These are phyloP conservation scores for Berberis vulgaris DNA, from an alignment of 164 flowering plant genomes.

Conservation along the genomic window DNA sequence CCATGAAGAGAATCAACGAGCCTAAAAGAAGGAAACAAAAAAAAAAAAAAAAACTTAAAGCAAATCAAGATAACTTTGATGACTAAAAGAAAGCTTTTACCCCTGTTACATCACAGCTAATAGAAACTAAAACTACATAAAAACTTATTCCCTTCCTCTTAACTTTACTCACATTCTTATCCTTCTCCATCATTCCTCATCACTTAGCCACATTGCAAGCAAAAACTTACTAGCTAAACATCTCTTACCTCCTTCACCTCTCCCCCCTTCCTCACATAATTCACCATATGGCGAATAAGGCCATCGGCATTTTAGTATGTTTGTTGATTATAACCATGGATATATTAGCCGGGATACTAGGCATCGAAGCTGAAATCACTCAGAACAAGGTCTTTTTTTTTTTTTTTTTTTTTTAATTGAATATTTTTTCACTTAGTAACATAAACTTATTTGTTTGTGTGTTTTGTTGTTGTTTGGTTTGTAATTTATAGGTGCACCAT, in stretches of 20 bases:
- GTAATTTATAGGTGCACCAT: constrained; percentile 46
- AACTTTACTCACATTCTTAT: constrained; percentile 5
- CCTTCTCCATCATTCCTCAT: neutral
- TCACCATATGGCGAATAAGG: constrained; percentile 19
- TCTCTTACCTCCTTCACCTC: constrained; percentile 2
- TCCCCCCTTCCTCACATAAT: neutral
- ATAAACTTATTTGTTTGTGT: neutral
- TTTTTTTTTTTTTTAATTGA: neutral
- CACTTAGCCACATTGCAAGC: no score
- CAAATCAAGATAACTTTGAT: constrained; percentile 27
- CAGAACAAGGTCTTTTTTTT: constrained; percentile 57
- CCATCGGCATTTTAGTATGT: constrained; percentile 36
- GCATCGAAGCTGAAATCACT: constrained; percentile 75
- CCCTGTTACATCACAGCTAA: constrained; percentile 6
- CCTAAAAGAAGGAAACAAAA: neutral
- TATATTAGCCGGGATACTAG: constrained; percentile 70
- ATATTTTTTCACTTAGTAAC: neutral
- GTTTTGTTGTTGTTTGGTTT: neutral
- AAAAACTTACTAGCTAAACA: constrained; percentile 1
- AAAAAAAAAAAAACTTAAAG: constrained; percentile 5
- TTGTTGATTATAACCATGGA: constrained; percentile 52
- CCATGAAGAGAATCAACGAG: constrained; percentile 60
- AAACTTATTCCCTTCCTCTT: neutral
- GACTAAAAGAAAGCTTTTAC: constrained; percentile 30
- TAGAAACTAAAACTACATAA: neutral